A percentile compares a stretch with the other conserved stretches of the same genome.
These are phyloP conservation scores for Agaricus bisporus DNA, from an alignment of 768 basidiomycete species.

Conservation along the genomic window DNA sequence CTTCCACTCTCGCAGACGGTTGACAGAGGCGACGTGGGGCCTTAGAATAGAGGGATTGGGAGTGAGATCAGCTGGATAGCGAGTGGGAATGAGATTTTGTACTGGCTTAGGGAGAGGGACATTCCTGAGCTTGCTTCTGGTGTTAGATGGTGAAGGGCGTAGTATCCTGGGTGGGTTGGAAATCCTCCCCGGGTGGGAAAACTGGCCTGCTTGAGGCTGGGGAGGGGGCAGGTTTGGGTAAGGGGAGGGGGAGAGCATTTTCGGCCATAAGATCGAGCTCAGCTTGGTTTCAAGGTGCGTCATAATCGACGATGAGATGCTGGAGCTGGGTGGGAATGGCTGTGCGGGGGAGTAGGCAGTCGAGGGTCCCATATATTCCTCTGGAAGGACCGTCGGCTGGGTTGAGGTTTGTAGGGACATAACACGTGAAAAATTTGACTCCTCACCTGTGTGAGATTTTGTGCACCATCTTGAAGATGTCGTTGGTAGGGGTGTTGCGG, in stretches of 20 bases:
- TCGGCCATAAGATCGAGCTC: constrained; percentile 2
- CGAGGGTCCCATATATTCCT: constrained; percentile 19
- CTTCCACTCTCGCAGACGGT: constrained; percentile 21
- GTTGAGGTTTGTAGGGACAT: constrained; percentile 29
- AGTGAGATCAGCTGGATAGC: constrained; percentile 10
- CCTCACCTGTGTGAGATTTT: too few species aligned
- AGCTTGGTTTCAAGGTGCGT: constrained; percentile 7
- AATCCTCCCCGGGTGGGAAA: too few species aligned
- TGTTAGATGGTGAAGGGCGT: too few species aligned
- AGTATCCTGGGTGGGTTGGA: too few species aligned
- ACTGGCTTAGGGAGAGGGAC: not conserved
- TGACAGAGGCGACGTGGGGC: constrained; percentile 21
- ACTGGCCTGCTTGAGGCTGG: not conserved
- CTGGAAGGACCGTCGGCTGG: constrained; percentile 31
- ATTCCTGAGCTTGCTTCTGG: too few species aligned
- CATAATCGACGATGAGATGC: constrained; percentile 20
- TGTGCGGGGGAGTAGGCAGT: constrained; percentile 24
- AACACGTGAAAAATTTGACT: constrained; percentile 20
- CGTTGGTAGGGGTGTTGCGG: too few species aligned
- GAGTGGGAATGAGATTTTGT: not conserved
- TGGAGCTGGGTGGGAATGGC: constrained; percentile 20
- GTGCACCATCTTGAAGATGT: not conserved
- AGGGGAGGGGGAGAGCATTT: not conserved
- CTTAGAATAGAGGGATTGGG: constrained; percentile 13
- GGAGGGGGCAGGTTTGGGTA: not conserved